Conservation (phyloP, 1,284 basidiomycete species). For the Ceraceosorus guamensis region DNA sequence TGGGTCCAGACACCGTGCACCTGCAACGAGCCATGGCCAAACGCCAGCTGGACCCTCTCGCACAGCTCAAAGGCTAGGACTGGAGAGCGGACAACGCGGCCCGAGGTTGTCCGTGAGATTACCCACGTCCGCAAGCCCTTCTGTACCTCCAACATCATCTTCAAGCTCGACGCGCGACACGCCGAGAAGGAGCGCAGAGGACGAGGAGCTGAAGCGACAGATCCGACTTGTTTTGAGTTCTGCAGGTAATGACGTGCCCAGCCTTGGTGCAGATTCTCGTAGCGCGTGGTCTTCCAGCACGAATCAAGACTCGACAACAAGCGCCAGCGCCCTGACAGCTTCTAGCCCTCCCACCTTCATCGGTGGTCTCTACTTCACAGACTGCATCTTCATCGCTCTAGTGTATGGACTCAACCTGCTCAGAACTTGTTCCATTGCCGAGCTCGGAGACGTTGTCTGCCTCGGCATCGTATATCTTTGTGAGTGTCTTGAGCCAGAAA, state of each 20-base stretch:
- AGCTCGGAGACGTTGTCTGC: slow-evolving; percentile 37
- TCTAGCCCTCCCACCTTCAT: slow-evolving; percentile 16
- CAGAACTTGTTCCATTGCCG: slow-evolving; percentile 36
- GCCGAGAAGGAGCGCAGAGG: background rate
- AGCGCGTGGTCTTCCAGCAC: background rate
- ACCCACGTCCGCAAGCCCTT: too few relatives aligned
- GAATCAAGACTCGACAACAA: background rate
- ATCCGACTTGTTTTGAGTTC: background rate
- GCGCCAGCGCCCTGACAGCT: background rate
- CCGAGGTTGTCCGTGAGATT: too few relatives aligned
- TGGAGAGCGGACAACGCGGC: too few relatives aligned
- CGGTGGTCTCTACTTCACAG: slow-evolving; percentile 42
- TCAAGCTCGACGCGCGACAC: background rate
- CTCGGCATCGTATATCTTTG: slow-evolving; percentile 13
- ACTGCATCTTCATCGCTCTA: slow-evolving; percentile 38
- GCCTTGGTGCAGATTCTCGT: background rate
- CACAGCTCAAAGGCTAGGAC: background rate
- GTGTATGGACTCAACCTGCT: slow-evolving; percentile 37
- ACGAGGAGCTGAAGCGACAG: background rate
- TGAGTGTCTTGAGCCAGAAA: too few relatives aligned
- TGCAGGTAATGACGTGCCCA: background rate
- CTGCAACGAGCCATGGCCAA: background rate
- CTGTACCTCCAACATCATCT: too few relatives aligned
- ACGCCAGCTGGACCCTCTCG: background rate
- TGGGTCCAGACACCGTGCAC: too few relatives aligned